phyloP scores from a whole-genome alignment of 306 rosid genomes.

The Vigna angularis region DNA sequence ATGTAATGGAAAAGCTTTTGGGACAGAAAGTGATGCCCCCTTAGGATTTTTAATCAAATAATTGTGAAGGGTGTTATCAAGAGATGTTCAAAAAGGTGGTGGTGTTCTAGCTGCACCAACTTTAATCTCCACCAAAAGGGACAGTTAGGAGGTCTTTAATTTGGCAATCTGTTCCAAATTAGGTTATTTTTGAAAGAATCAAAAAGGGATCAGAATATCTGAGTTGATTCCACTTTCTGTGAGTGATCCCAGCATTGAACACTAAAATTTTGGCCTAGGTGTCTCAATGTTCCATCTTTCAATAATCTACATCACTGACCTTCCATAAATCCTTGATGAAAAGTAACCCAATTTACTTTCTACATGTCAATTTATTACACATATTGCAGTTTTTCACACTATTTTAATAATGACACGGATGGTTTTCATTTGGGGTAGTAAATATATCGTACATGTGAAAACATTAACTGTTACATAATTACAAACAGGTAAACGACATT shows the following conservation, averaged over 20 bases:
- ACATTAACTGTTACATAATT: constrained; percentile 3
- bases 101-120: constrained; percentile 3
- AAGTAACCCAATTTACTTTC: neutral
- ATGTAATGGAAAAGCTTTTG: constrained; percentile 48
- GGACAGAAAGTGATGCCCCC: constrained; percentile 44
- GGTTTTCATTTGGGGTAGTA: neutral
- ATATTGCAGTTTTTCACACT: constrained; percentile 6
- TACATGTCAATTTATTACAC: constrained; percentile 7
- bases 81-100: constrained; percentile 42
- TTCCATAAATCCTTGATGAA: constrained; percentile 14
- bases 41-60: constrained; percentile 31
- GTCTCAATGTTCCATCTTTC: constrained; percentile 13
- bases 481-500: neutral
- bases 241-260: constrained; percentile 45
- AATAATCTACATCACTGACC: constrained; percentile 14
- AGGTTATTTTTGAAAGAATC: neutral
- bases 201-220: constrained; percentile 6
- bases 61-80: constrained; percentile 46
- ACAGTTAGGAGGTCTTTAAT: constrained; percentile 23
- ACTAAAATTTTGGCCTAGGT: constrained; percentile 17
- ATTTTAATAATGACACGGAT: constrained; percentile 3
- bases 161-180: constrained; percentile 34
- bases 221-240: constrained; percentile 37
- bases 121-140: constrained; percentile 52
- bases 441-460: constrained; percentile 8